Percentiles rank a stretch among this genome's conserved stretches.
Conservation (phyloP, 352 stramenopile species). For the Globisporangium splendens region DNA sequence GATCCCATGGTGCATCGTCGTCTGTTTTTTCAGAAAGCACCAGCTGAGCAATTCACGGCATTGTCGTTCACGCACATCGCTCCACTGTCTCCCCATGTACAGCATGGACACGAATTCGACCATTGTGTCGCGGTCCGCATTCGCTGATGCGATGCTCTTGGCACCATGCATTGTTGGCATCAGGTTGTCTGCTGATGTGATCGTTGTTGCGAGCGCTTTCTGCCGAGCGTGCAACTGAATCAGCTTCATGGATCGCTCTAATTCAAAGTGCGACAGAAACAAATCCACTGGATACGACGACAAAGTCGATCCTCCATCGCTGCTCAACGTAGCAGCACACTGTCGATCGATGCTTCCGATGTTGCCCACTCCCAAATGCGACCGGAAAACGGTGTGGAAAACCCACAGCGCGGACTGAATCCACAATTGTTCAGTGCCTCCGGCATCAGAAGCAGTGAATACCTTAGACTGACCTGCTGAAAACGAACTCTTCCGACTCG, state of each 20-base stretch:
- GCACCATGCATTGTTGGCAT: not conserved
- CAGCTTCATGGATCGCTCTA: slow-evolving; percentile 24
- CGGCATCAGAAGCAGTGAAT: slow-evolving; percentile 7
- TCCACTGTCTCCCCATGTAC: slow-evolving; percentile 30
- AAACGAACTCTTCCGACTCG: slow-evolving; percentile 19
- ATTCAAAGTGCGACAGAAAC: slow-evolving; percentile 39
- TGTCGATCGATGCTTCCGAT: not conserved
- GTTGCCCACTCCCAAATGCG: slow-evolving; percentile 15
- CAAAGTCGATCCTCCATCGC: not conserved
- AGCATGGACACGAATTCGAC: slow-evolving; percentile 25
- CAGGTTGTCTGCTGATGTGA: slow-evolving; percentile 4
- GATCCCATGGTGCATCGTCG: not conserved
- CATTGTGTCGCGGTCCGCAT: slow-evolving; percentile 5
- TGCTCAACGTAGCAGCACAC: not conserved
- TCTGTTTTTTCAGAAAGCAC: slow-evolving; percentile 17
- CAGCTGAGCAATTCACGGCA: slow-evolving; percentile 31
- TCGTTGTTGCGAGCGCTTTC: slow-evolving; percentile 21
- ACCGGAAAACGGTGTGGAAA: slow-evolving; percentile 45
- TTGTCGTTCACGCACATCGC: slow-evolving; percentile 17
- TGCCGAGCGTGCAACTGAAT: slow-evolving; percentile 29
- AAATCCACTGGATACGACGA: slow-evolving; percentile 24
- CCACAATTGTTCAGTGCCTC: slow-evolving; percentile 17
- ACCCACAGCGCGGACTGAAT: slow-evolving; percentile 35
- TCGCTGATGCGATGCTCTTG: not conserved
- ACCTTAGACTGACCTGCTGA: slow-evolving; percentile 10